Base-by-base conservation (phyloP, 805 yeast genomes). In the Kodamaea sagamina region DNA sequence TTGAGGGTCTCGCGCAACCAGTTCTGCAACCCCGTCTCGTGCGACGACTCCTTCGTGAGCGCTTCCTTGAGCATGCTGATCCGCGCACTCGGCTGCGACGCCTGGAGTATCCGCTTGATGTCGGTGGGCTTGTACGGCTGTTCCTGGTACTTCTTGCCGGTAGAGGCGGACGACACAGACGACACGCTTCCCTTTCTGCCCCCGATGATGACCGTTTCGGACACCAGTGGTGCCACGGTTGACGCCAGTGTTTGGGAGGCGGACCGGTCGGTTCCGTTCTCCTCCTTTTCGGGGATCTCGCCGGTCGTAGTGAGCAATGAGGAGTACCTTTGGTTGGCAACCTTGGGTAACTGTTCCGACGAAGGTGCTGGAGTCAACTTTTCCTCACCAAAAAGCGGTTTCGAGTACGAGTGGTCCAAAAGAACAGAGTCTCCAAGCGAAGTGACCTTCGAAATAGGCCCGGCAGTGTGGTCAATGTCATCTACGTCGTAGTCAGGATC, bases 11-110 rank as follows among this genome's bases (percentile, higher is more conserved):
- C 79, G 57, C 52, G 58, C 57, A 81, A 65, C 84, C 86, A 84
- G 1, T 70, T 64, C 17, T 71, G 71, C n/a, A 84, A 59, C 1
- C 87, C 87, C 0, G 82, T 71, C 39, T 81, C 81, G 48, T 68
- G 72, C 5, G 63, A 66, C 1, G 58, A 44, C 42, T 74, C 78
- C 44, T 66, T 72, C 16, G 46, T 57, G 47, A 74, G 65, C 13
- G 73, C 80, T 10, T 63, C 72, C 47, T 62, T 65, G 48, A 71
- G 70, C 32, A 65, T 70, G 43, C 47, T 58, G 25, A 68, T 70
- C 47, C 75, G 72, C 54, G 63, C 73, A 28, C 56, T 61, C 2
- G 77, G 65, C 46, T 71, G 74, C 3, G 71, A 67, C 26, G 62
- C 53, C 18, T 62, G 53, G 61, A 65, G 62, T 35, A 69, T 73